Conservation (phyloP, 108 stramenopile species). For the Parietichytrium sp. region DNA sequence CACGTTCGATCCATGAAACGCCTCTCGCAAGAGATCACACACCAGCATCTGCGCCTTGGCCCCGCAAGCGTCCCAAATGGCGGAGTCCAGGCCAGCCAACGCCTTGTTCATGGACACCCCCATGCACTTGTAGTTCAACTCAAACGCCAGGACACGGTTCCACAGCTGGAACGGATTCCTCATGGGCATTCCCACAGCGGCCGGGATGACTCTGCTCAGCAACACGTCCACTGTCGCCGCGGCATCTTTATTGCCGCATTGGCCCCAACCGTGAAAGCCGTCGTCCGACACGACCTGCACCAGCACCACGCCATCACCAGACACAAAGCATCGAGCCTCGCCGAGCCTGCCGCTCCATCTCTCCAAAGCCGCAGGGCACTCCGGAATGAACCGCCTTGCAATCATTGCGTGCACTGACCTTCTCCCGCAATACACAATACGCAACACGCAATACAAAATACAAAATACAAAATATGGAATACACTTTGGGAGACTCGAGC, state of each 20-base stretch:
- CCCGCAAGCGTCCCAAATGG: conserved; percentile 32
- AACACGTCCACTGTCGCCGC: conserved; percentile 1
- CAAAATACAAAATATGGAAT: no score
- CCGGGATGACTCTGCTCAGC: not conserved
- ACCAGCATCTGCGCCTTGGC: not conserved
- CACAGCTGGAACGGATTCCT: not conserved
- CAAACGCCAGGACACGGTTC: not conserved
- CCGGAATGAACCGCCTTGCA: no score
- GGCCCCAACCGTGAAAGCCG: not conserved
- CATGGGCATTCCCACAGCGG: not conserved
- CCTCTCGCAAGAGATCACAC: conserved; percentile 17
- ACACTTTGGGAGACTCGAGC: no score
- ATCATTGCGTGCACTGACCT: no score
- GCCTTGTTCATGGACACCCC: not conserved
- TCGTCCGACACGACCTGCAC: no score
- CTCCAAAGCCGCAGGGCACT: no score
- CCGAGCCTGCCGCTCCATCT: no score
- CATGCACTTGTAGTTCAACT: conserved; percentile 4
- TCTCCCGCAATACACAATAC: no score
- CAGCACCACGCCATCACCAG: no score
- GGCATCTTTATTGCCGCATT: conserved; percentile 18
- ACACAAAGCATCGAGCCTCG: no score
- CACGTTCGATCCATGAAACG: no score
- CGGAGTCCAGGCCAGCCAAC: not conserved
- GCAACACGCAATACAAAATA: no score